Base-by-base conservation (phyloP, 2,329 filamentous ascomycete genomes). In the Aspergillus neotritici region DNA sequence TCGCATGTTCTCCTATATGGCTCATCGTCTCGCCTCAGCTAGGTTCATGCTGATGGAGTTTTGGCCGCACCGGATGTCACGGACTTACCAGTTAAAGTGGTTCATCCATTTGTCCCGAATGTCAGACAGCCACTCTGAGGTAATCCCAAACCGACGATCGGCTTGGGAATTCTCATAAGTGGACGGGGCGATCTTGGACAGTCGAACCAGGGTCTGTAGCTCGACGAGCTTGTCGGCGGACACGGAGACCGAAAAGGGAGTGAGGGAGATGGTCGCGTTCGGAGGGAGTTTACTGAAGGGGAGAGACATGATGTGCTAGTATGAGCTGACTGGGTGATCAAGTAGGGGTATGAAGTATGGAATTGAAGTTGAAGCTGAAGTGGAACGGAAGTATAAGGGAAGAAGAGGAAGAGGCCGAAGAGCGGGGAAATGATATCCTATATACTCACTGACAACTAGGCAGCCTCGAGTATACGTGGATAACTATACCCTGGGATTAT, bases 91-190 rank as follows among this genome's bases (percentile, higher is more conserved):
- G 54, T 75, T 64, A 54, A 72, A 77, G 7, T 57, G 55, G 0
- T 52, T 62, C 37, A 70, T 54, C 74, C 74, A 77, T 30, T 63
- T 57, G 3, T 65, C 55, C 37, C 67, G 68, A 33, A 69, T 68
- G 1, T 60, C 39, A 0, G 49, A 47, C 21, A 79, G 60, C 74
- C 74, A 79, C 29, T 73, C 64, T 4, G 66, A 64, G 0, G 61
- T 67, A 31, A 76, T 62, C 2, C 76, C 76, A 54, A 68, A 75
- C 2, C 54, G 58, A 12, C 65, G 56, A 31, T 73, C 65, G 7
- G 58, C 44, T n/a, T 67, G 62, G 13, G 61, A 58, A 54, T 75
- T 76, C 51, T 77, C 75, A 32, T 67, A 79, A 2, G 71, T 73
- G 4, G 60, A 54, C 1, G 74, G 72, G 0, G 68, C 74, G 10